Evolutionary conservation across 2,329 filamentous ascomycete species (phyloP).

Genomic region (Myriosclerotinia duriaeana): DNA sequence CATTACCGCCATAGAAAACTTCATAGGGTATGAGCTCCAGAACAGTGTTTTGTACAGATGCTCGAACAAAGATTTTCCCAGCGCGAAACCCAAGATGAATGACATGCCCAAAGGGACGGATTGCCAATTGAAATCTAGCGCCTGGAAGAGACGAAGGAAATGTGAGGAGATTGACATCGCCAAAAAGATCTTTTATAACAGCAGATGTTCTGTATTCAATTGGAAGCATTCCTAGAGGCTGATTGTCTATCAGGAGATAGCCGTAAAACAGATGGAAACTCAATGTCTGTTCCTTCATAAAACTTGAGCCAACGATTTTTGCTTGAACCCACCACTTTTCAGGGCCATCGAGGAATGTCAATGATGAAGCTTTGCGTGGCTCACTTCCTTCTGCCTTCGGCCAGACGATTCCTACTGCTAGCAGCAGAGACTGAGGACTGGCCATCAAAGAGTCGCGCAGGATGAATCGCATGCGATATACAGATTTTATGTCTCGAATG

Average conservation of each 20-base stretch:
- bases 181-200: slow-evolving; percentile 53
- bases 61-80: slow-evolving; percentile 47
- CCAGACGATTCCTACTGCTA: slow-evolving; percentile 47
- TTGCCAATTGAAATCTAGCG: slow-evolving; percentile 45
- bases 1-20: no score
- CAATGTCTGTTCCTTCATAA: slow-evolving; percentile 38
- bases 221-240: slow-evolving; percentile 54
- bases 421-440: slow-evolving; percentile 37
- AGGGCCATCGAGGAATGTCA: slow-evolving; percentile 33
- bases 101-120: slow-evolving; percentile 45
- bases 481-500: slow-evolving; percentile 49
- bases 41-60: no score
- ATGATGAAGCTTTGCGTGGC: slow-evolving; percentile 29
- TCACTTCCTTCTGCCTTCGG: slow-evolving; percentile 39
- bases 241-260: slow-evolving; percentile 50
- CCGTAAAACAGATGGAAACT: slow-evolving; percentile 51
- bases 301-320: slow-evolving; percentile 36
- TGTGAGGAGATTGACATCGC: slow-evolving; percentile 50
- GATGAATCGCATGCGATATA: slow-evolving; percentile 41
- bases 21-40: no score
- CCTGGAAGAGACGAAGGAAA: no score
- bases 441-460: slow-evolving; percentile 43
- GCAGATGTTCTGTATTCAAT: slow-evolving; percentile 47
- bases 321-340: slow-evolving; percentile 42
- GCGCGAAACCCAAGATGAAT: slow-evolving; percentile 56